phyloP scores from a whole-genome alignment of 495 filamentous ascomycete genomes.

The Daldinia decipiens region DNA sequence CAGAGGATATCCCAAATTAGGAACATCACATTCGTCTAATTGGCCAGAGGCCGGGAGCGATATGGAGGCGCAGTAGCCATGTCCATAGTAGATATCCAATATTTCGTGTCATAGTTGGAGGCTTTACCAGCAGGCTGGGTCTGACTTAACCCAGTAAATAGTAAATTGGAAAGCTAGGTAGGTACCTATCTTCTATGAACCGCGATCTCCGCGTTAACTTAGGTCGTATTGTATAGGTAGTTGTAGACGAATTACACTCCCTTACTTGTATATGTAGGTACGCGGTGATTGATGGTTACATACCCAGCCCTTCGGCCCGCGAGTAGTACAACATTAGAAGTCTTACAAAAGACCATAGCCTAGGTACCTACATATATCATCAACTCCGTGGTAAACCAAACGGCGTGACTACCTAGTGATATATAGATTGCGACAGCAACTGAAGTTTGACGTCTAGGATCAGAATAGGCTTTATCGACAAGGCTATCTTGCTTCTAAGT shows the following conservation, averaged over 20 bases:
- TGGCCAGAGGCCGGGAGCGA: constrained; percentile 12
- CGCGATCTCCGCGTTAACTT: not conserved
- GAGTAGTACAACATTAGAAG: not conserved
- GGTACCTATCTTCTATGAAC: not conserved
- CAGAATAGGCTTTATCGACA: not conserved
- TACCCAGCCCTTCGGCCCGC: not conserved
- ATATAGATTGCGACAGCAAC: not conserved
- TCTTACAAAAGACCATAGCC: not conserved
- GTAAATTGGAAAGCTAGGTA: constrained; percentile 5
- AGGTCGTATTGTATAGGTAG: not conserved
- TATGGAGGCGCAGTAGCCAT: constrained; percentile 25
- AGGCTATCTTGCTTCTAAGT: not conserved
- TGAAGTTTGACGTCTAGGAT: not conserved
- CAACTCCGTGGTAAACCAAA: not conserved
- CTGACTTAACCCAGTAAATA: not conserved
- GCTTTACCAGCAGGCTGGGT: constrained; percentile 5
- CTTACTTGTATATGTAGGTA: constrained; percentile 10
- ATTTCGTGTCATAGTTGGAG: constrained; percentile 11
- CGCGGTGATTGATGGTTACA: not conserved
- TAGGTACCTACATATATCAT: not conserved
- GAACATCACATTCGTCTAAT: constrained; percentile 23
- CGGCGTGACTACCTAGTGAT: not conserved
- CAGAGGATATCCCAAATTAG: constrained; percentile 30
- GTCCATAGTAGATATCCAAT: not conserved
- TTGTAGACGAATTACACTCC: not conserved